Evolutionary conservation across 2,329 filamentous ascomycete species (phyloP).

Genomic region (Chaetothyriales sp.): DNA sequence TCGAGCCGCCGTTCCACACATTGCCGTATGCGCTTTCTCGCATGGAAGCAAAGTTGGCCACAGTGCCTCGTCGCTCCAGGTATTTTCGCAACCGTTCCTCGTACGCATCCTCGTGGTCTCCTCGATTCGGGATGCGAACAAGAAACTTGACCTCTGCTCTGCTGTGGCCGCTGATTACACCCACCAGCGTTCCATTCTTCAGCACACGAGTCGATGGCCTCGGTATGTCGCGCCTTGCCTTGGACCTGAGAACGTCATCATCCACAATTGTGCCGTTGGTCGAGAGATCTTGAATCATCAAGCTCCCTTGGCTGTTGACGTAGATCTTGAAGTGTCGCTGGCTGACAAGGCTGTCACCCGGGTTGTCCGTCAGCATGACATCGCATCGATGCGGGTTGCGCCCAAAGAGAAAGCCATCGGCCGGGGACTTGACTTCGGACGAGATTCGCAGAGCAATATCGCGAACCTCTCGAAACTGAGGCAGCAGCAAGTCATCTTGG

Average conservation of each 20-base stretch:
- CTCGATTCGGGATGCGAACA: constrained; percentile 67
- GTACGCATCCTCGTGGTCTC: constrained; percentile 55
- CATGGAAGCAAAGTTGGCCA: constrained; percentile 20
- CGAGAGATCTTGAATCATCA: constrained; percentile 88
- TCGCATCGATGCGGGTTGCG: constrained; percentile 62
- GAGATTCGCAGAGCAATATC: constrained; percentile 75
- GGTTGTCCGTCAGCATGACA: constrained; percentile 52
- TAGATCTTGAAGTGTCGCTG: constrained; percentile 95
- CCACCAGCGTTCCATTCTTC: constrained; percentile 57
- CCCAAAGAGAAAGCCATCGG: constrained; percentile 72
- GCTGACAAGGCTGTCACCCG: constrained; percentile 62
- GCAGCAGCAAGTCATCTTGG: constrained; percentile 27
- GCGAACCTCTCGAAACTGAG: constrained; percentile 20
- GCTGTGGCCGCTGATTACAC: constrained; percentile 41
- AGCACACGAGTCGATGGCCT: constrained; percentile 47
- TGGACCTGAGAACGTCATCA: constrained; percentile 43
- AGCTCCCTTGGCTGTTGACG: constrained; percentile 66
- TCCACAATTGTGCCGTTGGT: constrained; percentile 95
- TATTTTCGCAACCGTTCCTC: constrained; percentile 56
- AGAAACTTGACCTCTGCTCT: constrained; percentile 63
- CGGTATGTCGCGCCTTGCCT: constrained; percentile 5
- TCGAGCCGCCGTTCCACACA: constrained; percentile 66
- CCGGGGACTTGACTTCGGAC: constrained; percentile 52
- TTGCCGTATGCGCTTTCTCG: constrained; percentile 44
- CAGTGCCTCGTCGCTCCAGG: constrained; percentile 30